Conservation (phyloP, 2,329 filamentous ascomycete genomes). For the Colletotrichum endophyticum region DNA sequence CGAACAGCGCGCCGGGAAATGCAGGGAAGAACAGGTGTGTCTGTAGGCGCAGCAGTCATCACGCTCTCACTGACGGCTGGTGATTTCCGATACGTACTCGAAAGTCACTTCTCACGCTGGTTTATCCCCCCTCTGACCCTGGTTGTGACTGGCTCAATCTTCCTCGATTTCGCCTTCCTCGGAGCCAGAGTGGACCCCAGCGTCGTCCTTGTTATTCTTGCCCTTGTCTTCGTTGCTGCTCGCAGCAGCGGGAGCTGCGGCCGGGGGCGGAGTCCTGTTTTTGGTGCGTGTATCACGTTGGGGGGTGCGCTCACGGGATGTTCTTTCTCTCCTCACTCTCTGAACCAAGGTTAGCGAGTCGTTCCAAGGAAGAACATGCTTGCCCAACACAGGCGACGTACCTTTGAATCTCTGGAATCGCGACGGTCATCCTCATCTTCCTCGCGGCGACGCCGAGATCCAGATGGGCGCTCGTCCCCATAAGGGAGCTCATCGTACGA, state of each 20-base stretch:
- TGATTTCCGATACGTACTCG: constrained; percentile 38
- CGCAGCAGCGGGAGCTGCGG: constrained; percentile 26
- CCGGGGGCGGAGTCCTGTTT: constrained; percentile 58
- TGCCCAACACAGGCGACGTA: constrained; percentile 31
- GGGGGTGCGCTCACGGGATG: constrained; percentile 65
- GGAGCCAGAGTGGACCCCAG: constrained; percentile 79
- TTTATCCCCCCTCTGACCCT: background rate
- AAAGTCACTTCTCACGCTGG: background rate
- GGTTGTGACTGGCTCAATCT: constrained; percentile 45
- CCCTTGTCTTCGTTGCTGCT: background rate
- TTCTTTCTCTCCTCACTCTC: constrained; percentile 64
- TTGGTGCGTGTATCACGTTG: constrained; percentile 60
- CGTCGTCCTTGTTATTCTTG: constrained; percentile 53
- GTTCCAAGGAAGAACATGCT: background rate
- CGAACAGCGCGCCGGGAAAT: background rate
- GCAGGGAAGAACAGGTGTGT: background rate
- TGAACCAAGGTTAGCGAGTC: constrained; percentile 37
- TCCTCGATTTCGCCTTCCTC: constrained; percentile 99
- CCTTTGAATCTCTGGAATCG: constrained; percentile 72
- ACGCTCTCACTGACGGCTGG: constrained; percentile 25
- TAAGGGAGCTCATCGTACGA: constrained; percentile 91
- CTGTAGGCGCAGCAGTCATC: constrained; percentile 21
- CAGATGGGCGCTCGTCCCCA: constrained; percentile 73
- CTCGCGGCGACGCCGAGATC: constrained; percentile 75
- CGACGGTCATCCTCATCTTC: constrained; percentile 78